phyloP scores from a whole-genome alignment of 805 yeast species.

The Schwanniomyces yamadae region DNA sequence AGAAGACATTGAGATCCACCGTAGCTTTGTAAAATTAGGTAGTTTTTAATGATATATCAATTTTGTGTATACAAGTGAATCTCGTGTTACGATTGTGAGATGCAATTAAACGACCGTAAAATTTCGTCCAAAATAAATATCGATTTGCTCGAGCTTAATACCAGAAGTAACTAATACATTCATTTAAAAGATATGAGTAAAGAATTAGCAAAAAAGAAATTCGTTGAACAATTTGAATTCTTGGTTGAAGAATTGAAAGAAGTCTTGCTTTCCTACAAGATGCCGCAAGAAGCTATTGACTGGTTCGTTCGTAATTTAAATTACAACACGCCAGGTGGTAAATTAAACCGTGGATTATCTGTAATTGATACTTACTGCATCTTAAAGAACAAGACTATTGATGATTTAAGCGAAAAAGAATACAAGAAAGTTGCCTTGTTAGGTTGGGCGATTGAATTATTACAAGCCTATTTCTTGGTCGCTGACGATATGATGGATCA shows the following conservation, averaged over 20 bases:
- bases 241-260: constrained; percentile 73
- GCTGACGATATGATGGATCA: constrained; percentile 99
- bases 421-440: constrained; percentile 82
- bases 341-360: constrained; percentile 92
- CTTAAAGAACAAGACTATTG: constrained; percentile 57
- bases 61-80: constrained; percentile 4
- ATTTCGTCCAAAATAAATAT: too few relatives aligned
- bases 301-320: constrained; percentile 77
- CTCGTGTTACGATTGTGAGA: too few relatives aligned
- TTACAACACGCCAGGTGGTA: constrained; percentile 95
- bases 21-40: constrained; percentile 4
- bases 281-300: constrained; percentile 80
- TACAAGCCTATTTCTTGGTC: constrained; percentile 95
- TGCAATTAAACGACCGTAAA: too few relatives aligned
- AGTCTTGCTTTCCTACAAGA: constrained; percentile 63
- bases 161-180: too few relatives aligned
- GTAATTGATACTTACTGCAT: constrained; percentile 90
- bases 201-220: constrained; percentile 49
- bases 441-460: constrained; percentile 93
- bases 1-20: constrained; percentile 20
- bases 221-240: constrained; percentile 67
- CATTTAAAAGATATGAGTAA: constrained; percentile 22
- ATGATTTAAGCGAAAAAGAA: constrained; percentile 64
- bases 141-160: too few relatives aligned
- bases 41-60: constrained; percentile 3